These are phyloP conservation scores for Blastocystis sp. DNA, from an alignment of 352 stramenopile genomes.

Conservation along the genomic window DNA sequence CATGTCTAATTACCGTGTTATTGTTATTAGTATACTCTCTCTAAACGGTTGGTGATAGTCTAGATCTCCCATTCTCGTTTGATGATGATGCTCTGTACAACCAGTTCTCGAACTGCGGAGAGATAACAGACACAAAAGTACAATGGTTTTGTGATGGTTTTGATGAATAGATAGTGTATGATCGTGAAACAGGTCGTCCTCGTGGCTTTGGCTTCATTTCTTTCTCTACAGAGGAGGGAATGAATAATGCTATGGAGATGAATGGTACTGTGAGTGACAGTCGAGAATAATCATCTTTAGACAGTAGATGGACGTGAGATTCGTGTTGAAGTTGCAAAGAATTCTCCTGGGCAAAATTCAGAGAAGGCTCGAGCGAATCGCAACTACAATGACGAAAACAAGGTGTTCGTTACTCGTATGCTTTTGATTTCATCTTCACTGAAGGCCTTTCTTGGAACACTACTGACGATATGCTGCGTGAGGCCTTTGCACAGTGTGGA, in stretches of 20 bases:
- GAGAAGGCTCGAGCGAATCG: neutral
- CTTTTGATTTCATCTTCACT: neutral
- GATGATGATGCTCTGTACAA: conserved; percentile 59
- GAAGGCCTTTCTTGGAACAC: conserved; percentile 34
- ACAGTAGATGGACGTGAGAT: neutral
- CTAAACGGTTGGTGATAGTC: neutral
- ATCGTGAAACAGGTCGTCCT: neutral
- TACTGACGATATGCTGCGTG: neutral
- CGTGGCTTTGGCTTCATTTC: neutral
- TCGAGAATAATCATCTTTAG: neutral
- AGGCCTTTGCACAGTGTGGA: neutral
- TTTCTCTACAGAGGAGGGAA: neutral
- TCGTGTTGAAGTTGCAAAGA: neutral
- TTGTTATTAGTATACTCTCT: neutral
- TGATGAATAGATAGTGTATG: neutral
- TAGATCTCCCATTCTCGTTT: conserved; percentile 31
- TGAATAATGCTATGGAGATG: neutral
- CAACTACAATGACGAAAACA: conserved; percentile 43
- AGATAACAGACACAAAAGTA: neutral
- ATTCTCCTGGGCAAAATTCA: neutral
- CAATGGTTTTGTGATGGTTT: neutral
- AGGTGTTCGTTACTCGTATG: conserved; percentile 25
- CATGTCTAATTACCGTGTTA: neutral
- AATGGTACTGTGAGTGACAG: neutral
- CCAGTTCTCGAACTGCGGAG: neutral